Evolutionary conservation across 2,329 filamentous ascomycete species (phyloP).

Genomic region (Penicillium sp.): DNA sequence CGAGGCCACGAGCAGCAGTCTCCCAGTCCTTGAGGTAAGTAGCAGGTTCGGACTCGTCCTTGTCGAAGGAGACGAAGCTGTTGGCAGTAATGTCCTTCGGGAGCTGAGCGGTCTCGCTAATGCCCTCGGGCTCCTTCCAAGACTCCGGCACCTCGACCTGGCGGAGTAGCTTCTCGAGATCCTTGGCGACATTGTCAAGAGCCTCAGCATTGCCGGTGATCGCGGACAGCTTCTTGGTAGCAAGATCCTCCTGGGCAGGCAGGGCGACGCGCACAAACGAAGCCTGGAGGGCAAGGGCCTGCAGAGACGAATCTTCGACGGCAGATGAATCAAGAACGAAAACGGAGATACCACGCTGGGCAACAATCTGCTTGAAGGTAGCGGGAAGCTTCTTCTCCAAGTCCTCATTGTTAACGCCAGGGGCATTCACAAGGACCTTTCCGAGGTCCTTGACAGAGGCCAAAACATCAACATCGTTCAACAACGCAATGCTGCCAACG

Average conservation of each 20-base stretch:
- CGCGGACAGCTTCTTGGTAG: conserved; percentile 63
- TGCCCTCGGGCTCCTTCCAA: conserved; percentile 69
- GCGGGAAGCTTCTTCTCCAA: conserved; percentile 78
- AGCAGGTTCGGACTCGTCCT: conserved; percentile 65
- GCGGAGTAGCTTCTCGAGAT: conserved; percentile 66
- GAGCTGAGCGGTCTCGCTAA: conserved; percentile 43
- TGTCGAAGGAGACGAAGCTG: conserved; percentile 78
- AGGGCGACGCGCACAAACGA: conserved; percentile 77
- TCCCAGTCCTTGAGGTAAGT: conserved; percentile 72
- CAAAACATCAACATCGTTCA: conserved; percentile 72
- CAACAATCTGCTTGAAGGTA: conserved; percentile 66
- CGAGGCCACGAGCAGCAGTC: conserved; percentile 76
- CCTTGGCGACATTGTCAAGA: conserved; percentile 57
- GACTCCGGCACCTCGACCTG: conserved; percentile 70
- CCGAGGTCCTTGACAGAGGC: conserved; percentile 66
- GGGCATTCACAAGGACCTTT: conserved; percentile 69
- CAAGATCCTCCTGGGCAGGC: conserved; percentile 60
- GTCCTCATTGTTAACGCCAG: conserved; percentile 80
- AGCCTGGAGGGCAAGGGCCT: conserved; percentile 69
- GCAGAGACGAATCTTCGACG: conserved; percentile 63
- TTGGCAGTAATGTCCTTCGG: conserved; percentile 66
- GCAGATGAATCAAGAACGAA: conserved; percentile 70
- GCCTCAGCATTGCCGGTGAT: conserved; percentile 59
- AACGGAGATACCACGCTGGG: conserved; percentile 66
- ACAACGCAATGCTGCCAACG: conserved; percentile 72